Conservation (phyloP, 163 green algal species). For the Picocystis sp. region DNA sequence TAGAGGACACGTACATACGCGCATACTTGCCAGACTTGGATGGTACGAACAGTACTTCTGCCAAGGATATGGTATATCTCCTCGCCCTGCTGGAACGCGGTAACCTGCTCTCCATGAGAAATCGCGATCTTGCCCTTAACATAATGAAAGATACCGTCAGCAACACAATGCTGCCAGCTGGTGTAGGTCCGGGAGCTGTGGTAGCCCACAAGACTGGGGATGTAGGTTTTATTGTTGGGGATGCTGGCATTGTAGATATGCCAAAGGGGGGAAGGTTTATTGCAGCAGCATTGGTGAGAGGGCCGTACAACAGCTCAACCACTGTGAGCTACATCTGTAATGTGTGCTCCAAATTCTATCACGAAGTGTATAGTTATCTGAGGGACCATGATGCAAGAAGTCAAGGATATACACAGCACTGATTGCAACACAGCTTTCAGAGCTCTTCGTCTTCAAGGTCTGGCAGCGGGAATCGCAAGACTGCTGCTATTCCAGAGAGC, state of each 20-base stretch:
- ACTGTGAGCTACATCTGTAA: too few species aligned
- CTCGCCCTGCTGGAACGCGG: constrained; percentile 3
- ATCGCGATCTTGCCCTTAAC: neutral
- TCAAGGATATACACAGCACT: too few species aligned
- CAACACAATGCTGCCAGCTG: constrained; percentile 4
- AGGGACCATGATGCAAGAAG: too few species aligned
- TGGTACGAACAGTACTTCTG: constrained; percentile 1
- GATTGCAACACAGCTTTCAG: too few species aligned
- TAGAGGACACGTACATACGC: constrained; percentile 2
- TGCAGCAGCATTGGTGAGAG: neutral
- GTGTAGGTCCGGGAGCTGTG: neutral
- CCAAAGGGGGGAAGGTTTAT: neutral
- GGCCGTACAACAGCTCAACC: constrained; percentile 3
- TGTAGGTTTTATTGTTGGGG: constrained; percentile 3
- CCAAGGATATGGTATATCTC: constrained; percentile 1
- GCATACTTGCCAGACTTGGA: constrained; percentile 2
- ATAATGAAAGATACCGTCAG: neutral
- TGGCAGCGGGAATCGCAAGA: constrained; percentile 89
- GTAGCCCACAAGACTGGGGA: constrained; percentile 6
- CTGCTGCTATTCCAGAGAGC: constrained; percentile 75
- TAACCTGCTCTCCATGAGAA: neutral
- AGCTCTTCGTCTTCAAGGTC: constrained; percentile 84
- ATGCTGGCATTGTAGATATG: neutral
- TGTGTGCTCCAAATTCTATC: too few species aligned
- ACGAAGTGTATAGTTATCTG: too few species aligned